phyloP scores from a whole-genome alignment of 202 grass and related monocot genomes.

The Panicum virgatum region DNA sequence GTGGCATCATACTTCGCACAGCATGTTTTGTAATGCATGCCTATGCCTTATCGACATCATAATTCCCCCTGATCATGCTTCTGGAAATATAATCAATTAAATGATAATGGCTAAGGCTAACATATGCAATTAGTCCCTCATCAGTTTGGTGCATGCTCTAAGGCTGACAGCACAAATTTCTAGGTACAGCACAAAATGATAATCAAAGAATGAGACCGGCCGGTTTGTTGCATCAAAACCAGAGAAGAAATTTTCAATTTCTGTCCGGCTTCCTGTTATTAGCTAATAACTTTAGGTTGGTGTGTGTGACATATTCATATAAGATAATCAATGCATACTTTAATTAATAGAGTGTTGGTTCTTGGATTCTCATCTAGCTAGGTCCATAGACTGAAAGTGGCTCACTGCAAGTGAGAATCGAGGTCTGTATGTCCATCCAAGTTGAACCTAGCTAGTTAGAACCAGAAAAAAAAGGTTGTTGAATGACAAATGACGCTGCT shows the following conservation, averaged over 20 bases:
- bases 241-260: not conserved
- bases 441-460: not conserved
- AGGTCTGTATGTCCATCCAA: not conserved
- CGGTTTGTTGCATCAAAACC: conserved; percentile 4
- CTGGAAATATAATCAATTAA: conserved; percentile 48
- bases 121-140: conserved; percentile 51
- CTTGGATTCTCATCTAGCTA: not conserved
- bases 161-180: conserved; percentile 46
- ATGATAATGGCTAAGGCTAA: conserved; percentile 51
- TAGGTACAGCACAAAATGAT: conserved; percentile 33
- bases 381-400: not conserved
- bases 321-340: not conserved
- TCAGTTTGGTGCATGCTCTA: conserved; percentile 45
- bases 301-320: conserved; percentile 2
- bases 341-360: too few relatives aligned
- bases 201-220: conserved; percentile 23
- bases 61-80: conserved; percentile 57
- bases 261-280: not conserved
- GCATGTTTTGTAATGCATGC: conserved; percentile 54
- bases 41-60: conserved; percentile 58
- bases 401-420: not conserved
- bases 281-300: conserved; percentile 1
- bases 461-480: too few relatives aligned
- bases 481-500: too few relatives aligned
- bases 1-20: conserved; percentile 56